phyloP scores from a whole-genome alignment of 1,139 yeast genomes.

The Kurtzmaniella natalensis region DNA sequence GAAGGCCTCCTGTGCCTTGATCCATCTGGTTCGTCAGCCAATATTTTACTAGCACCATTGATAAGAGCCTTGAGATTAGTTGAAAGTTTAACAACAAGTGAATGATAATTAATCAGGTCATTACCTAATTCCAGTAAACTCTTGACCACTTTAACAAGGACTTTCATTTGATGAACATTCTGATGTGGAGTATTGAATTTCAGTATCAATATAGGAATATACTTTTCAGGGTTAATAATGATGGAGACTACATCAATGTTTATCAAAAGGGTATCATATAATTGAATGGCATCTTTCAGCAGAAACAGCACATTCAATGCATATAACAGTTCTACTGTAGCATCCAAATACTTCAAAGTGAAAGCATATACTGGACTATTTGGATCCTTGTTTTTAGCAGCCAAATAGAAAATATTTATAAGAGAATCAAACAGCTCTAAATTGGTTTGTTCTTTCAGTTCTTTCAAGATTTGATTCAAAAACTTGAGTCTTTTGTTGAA shows the following conservation, averaged over 20 bases:
- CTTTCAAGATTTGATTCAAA: slow-evolving; percentile 29
- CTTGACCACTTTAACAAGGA: slow-evolving; percentile 37
- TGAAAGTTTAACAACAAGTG: slow-evolving; percentile 21
- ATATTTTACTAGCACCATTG: slow-evolving; percentile 26
- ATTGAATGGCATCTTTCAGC: slow-evolving; percentile 16
- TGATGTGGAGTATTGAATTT: slow-evolving; percentile 23
- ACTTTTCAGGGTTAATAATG: slow-evolving; percentile 34
- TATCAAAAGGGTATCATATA: slow-evolving; percentile 27
- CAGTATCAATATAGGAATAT: slow-evolving; percentile 21
- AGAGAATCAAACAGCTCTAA: slow-evolving; percentile 42
- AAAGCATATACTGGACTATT: slow-evolving; percentile 43
- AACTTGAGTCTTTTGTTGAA: slow-evolving; percentile 37
- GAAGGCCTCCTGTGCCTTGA: slow-evolving; percentile 1
- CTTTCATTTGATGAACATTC: slow-evolving; percentile 26
- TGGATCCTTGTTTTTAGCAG: slow-evolving; percentile 29
- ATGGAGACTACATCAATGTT: slow-evolving; percentile 42
- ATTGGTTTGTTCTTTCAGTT: slow-evolving; percentile 28
- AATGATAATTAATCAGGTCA: slow-evolving; percentile 19
- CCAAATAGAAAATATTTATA: slow-evolving; percentile 39
- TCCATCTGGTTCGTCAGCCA: slow-evolving; percentile 13
- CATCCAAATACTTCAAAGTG: slow-evolving; percentile 35
- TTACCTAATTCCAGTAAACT: slow-evolving; percentile 30
- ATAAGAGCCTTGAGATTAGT: slow-evolving; percentile 25
- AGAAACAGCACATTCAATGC: slow-evolving; percentile 16
- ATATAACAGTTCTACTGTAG: slow-evolving; percentile 26